These are phyloP conservation scores for Apiospora phragmitis DNA, from an alignment of 2,329 filamentous ascomycete genomes.

Conservation along the genomic window DNA sequence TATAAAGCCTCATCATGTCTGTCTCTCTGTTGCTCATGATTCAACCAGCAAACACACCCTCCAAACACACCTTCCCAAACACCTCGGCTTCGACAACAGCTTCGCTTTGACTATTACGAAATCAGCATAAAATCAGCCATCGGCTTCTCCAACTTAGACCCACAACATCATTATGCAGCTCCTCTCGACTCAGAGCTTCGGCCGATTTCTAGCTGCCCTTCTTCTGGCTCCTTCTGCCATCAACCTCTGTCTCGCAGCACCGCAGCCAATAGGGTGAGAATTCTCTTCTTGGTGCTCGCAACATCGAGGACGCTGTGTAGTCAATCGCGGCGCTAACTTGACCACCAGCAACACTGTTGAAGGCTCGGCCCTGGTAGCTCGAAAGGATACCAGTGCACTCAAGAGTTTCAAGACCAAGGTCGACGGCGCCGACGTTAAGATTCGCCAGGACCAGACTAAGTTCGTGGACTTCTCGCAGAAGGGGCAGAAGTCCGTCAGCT, in stretches of 20 bases:
- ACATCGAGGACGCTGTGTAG: neutral
- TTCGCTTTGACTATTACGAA: neutral
- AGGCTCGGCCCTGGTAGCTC: neutral
- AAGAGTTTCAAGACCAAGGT: neutral
- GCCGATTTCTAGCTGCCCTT: neutral
- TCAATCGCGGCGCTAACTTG: neutral
- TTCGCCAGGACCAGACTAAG: neutral
- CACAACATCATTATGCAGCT: neutral
- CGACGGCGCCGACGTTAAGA: neutral
- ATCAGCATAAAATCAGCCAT: neutral
- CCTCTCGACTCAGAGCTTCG: neutral
- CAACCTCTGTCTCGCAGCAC: neutral
- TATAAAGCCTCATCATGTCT: neutral
- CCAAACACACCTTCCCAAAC: no score
- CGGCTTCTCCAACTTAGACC: neutral
- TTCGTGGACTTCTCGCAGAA: neutral
- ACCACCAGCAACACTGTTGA: neutral
- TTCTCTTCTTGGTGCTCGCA: neutral
- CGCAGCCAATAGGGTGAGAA: neutral
- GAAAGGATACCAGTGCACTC: neutral
- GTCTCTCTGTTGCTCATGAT: neutral
- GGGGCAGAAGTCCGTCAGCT: neutral
- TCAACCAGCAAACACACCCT: neutral
- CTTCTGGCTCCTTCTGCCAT: neutral
- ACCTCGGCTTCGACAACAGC: neutral